Evolutionary conservation across 371 early-diverging fungal genomes (phyloP).

Genomic region (Mortierella sp.): DNA sequence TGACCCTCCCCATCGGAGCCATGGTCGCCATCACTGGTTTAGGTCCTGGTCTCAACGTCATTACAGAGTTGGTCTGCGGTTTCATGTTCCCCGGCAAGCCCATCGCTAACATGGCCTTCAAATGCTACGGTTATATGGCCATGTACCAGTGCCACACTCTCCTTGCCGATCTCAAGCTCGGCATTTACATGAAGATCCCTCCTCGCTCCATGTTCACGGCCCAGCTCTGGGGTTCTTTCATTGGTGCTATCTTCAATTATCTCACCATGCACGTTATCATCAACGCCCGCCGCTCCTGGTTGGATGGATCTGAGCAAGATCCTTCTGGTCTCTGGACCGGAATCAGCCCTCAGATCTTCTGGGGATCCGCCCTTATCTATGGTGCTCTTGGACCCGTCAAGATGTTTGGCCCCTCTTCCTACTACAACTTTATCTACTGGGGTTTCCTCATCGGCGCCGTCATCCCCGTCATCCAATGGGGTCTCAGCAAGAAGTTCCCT

Average conservation of each 20-base stretch:
- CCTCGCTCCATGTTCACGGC: conserved; percentile 58
- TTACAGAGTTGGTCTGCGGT: conserved; percentile 75
- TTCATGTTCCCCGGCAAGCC: conserved; percentile 67
- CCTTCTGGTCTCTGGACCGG: conserved; percentile 22
- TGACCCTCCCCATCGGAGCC: conserved; percentile 73
- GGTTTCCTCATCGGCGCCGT: conserved; percentile 65
- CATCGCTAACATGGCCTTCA: conserved; percentile 29
- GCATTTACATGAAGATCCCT: conserved; percentile 70
- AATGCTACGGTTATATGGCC: conserved; percentile 59
- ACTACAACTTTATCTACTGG: conserved; percentile 65
- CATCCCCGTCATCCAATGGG: conserved; percentile 57
- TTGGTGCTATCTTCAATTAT: conserved; percentile 34
- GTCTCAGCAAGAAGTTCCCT: conserved; percentile 22
- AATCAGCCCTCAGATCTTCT: conserved; percentile 5
- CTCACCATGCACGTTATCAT: conserved; percentile 16
- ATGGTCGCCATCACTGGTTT: conserved; percentile 77
- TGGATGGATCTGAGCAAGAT: conserved; percentile 2
- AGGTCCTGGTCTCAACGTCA: conserved; percentile 76
- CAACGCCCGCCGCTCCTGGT: neutral
- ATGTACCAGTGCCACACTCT: conserved; percentile 62
- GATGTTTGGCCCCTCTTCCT: conserved; percentile 62
- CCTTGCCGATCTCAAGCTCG: conserved; percentile 64
- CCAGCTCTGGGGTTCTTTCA: conserved; percentile 58
- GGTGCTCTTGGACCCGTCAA: conserved; percentile 72
- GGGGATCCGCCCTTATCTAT: conserved; percentile 36